Evolutionary conservation across 2,329 filamentous ascomycete genomes (phyloP), one percentile per base, ranked within the genome.

Genomic region (Clarireedia monteithiana): DNA sequence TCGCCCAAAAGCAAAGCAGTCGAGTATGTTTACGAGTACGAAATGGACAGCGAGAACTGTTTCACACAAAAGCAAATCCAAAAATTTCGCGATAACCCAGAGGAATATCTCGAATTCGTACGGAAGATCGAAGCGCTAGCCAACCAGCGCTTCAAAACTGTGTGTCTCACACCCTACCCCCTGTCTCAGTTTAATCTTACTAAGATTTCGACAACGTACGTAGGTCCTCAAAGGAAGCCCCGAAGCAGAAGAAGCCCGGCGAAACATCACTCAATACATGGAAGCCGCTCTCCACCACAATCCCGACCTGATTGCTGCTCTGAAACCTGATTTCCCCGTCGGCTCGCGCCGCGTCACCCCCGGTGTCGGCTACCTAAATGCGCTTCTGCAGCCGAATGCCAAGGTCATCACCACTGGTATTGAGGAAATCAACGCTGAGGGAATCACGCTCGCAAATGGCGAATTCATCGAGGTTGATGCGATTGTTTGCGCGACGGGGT

Each of bases 321-420:
- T 73, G 42, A 69, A 74, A 48, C 73, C 72, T n/a, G 63, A 62
- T 36, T 78, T 73, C 66, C 66, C 71, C 60, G 54, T 60, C 10
- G 76, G 77, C 15, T 74, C 66, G 63, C 70, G 67, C 45, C 70
- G 71, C 0, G 67, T 73, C 34, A 71, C 73, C 0, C 73, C 73
- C 1, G 73, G 71, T 2, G 64, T 69, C 1, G 68, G 70, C 17
- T 79, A 79, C 59, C 75, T 79, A 71, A 60, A 70, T 39, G 75
- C 76, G 0, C 73, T 78, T 42, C 74, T 77, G 55, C 69, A 78
- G 49, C 67, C 70, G 5, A 79, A 79, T 50, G 74, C 78, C 1
- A 72, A 77, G 58, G 75, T 78, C 0, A 74, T 77, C 59, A 78
- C 77, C 60, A 74, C 74, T 0, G 67, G 71, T 1, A 75, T 77